These are phyloP conservation scores for Tripidium arundinaceum DNA, from an alignment of 202 grass and related monocot genomes.

Conservation along the genomic window DNA sequence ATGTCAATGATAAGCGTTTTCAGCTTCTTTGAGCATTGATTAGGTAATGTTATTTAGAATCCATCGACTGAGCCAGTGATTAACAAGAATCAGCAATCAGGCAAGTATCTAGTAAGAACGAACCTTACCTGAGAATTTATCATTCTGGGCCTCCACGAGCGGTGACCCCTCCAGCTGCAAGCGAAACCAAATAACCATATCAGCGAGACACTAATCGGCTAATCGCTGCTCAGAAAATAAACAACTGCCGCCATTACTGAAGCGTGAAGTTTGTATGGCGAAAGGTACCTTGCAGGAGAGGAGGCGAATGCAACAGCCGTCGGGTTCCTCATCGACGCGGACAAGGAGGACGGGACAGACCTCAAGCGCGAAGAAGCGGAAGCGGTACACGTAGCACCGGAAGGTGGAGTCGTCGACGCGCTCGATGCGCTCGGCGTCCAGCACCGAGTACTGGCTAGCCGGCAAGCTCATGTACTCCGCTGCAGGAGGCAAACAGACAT, in stretches of 20 bases:
- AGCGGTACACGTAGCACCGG: slow-evolving; percentile 88
- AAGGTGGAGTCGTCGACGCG: slow-evolving; percentile 81
- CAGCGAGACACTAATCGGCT: not conserved
- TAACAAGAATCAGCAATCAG: not conserved
- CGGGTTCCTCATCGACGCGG: slow-evolving; percentile 78
- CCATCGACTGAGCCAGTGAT: not conserved
- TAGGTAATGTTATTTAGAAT: not conserved
- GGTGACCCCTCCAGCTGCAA: slow-evolving; percentile 80
- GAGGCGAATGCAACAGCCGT: slow-evolving; percentile 81
- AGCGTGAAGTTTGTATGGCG: not conserved
- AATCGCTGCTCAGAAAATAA: slow-evolving; percentile 11
- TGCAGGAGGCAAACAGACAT: slow-evolving; percentile 16
- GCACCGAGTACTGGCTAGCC: slow-evolving; percentile 92
- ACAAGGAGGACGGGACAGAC: slow-evolving; percentile 93
- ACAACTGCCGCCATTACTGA: not conserved
- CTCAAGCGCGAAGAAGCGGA: slow-evolving; percentile 93
- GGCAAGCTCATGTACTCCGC: slow-evolving; percentile 97
- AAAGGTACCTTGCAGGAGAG: slow-evolving; percentile 73
- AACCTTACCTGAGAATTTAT: slow-evolving; percentile 77
- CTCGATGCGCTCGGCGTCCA: slow-evolving; percentile 96
- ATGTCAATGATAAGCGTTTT: not conserved
- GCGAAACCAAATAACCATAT: slow-evolving; percentile 1
- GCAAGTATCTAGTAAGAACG: not conserved
- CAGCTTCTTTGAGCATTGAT: not conserved
- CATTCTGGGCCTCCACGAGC: slow-evolving; percentile 89